Conservation (phyloP, 768 basidiomycete genomes). For the Psilocybe azurescens region DNA sequence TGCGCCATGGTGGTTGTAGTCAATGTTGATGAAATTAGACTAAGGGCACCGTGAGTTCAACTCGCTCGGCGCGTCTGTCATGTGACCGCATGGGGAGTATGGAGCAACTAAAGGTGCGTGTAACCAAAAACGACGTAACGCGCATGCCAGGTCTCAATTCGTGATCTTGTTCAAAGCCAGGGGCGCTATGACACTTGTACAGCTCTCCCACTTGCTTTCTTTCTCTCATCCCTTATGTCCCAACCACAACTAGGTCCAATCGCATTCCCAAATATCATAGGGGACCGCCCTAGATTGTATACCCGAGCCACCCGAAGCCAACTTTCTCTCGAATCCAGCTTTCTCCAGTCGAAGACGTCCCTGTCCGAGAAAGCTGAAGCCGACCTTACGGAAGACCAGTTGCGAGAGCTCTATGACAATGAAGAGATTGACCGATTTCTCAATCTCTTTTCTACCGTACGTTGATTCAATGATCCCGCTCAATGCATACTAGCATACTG, state of each 20-base stretch:
- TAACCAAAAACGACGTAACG: neutral
- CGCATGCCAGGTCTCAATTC: neutral
- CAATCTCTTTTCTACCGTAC: constrained; percentile 60
- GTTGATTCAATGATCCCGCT: neutral
- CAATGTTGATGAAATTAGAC: constrained; percentile 6
- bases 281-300: neutral
- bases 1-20: constrained; percentile 39
- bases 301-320: neutral
- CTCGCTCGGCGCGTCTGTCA: constrained; percentile 22
- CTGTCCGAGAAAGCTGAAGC: constrained; percentile 21
- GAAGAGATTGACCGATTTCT: constrained; percentile 70
- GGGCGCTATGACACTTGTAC: neutral
- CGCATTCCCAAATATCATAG: neutral
- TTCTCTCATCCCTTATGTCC: neutral
- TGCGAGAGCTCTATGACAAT: constrained; percentile 64
- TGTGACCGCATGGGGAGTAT: constrained; percentile 24
- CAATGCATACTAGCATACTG: constrained; percentile 1
- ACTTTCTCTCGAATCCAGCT: constrained; percentile 13
- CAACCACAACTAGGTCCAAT: neutral
- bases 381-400: constrained; percentile 53
- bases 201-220: neutral
- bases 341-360: constrained; percentile 11
- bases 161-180: neutral
- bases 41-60: constrained; percentile 3
- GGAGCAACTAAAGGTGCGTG: neutral